Conservation (phyloP, 1,284 basidiomycete genomes). For the Apiotrichum domesticum region DNA sequence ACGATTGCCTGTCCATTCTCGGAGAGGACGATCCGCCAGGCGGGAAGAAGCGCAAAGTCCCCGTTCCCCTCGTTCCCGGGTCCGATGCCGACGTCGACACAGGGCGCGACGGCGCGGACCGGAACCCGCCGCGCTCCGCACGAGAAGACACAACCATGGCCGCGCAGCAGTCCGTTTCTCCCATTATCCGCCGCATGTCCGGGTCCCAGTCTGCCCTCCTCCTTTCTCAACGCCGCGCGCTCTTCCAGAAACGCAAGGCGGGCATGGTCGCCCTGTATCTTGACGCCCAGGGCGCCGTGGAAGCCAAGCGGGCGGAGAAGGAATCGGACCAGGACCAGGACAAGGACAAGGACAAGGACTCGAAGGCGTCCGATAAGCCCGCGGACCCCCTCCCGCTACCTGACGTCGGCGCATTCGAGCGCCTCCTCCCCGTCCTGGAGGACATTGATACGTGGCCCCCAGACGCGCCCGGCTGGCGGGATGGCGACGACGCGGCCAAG, state of each 20-base stretch:
- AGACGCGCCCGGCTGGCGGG: conserved; percentile 34
- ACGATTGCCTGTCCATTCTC: not conserved
- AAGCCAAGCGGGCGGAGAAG: not conserved
- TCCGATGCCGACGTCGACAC: conserved; percentile 13
- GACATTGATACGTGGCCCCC: conserved; percentile 34
- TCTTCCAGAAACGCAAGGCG: conserved; percentile 35
- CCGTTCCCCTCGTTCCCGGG: conserved; percentile 17
- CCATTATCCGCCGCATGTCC: conserved; percentile 8
- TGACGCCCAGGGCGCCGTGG: conserved; percentile 32
- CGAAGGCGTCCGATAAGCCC: not conserved
- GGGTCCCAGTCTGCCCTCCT: not conserved
- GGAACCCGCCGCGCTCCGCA: conserved; percentile 17
- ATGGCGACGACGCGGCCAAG: conserved; percentile 14
- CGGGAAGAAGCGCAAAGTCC: conserved; percentile 38
- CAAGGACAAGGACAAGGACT: not conserved
- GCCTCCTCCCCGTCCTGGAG: conserved; percentile 32
- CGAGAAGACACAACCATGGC: conserved; percentile 9
- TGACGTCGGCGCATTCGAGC: conserved; percentile 25
- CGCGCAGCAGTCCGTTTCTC: not conserved
- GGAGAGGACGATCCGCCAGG: conserved; percentile 29
- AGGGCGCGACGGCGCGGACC: conserved; percentile 16
- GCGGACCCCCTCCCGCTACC: conserved; percentile 6
- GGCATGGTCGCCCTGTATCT: conserved; percentile 35
- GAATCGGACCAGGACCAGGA: not conserved
- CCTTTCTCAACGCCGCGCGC: conserved; percentile 20